A percentile compares a stretch with the other conserved stretches of the same genome.
These are phyloP conservation scores for Graphilbum sp. DNA, from an alignment of 2,329 filamentous ascomycete species.

Conservation along the genomic window DNA sequence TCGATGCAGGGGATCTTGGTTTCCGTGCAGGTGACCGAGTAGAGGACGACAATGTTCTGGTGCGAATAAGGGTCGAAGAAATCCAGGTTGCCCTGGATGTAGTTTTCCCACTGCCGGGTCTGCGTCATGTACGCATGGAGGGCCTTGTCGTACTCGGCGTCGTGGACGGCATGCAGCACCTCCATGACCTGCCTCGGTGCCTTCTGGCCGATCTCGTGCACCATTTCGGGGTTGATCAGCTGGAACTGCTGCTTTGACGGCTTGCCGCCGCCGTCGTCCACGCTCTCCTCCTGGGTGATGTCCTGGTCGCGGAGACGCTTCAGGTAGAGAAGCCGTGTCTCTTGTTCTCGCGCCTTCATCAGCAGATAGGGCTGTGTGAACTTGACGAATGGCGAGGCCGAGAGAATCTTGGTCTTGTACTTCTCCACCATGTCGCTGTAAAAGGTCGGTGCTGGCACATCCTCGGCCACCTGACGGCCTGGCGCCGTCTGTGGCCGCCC, in stretches of 20 bases:
- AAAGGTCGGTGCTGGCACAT: slow-evolving; percentile 73
- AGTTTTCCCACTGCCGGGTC: slow-evolving; percentile 90
- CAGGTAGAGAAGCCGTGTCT: slow-evolving; percentile 66
- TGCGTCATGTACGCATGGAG: slow-evolving; percentile 88
- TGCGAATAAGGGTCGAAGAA: slow-evolving; percentile 91
- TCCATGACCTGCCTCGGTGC: slow-evolving; percentile 81
- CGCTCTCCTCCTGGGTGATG: slow-evolving; percentile 33
- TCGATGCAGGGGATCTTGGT: slow-evolving; percentile 89
- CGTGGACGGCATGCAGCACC: slow-evolving; percentile 84
- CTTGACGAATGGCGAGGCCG: slow-evolving; percentile 89
- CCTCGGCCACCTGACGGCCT: slow-evolving; percentile 50
- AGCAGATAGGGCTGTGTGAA: slow-evolving; percentile 89
- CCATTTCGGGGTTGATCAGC: slow-evolving; percentile 89
- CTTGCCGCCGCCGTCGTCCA: slow-evolving; percentile 39
- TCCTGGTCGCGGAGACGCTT: slow-evolving; percentile 70
- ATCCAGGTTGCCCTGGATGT: slow-evolving; percentile 73
- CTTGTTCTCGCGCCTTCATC: slow-evolving; percentile 82
- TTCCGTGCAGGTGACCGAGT: slow-evolving; percentile 83
- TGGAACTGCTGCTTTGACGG: slow-evolving; percentile 51
- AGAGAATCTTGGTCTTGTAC: slow-evolving; percentile 83
- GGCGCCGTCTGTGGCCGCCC: slow-evolving; percentile 18
- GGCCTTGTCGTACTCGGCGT: slow-evolving; percentile 92
- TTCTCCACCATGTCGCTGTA: slow-evolving; percentile 93
- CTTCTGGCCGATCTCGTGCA: slow-evolving; percentile 65
- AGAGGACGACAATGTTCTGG: slow-evolving; percentile 88